Percentiles rank a stretch among this genome's conserved stretches.
phyloP scores from a whole-genome alignment of 306 rosid genomes.

The Purshia tridentata region DNA sequence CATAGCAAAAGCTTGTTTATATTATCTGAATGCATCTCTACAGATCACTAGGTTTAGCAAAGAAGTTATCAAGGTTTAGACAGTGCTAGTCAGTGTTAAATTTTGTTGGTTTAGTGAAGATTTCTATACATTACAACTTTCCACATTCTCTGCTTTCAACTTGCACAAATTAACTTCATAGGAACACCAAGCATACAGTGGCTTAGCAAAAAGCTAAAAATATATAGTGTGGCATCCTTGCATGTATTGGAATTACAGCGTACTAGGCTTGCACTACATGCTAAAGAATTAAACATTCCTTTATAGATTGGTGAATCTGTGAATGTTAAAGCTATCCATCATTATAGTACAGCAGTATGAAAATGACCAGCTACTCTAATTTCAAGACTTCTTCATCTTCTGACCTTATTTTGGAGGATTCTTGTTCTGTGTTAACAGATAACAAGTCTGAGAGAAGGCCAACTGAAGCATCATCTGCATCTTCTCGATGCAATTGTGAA shows the following conservation, averaged over 20 bases:
- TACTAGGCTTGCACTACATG: background rate
- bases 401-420: slow-evolving; percentile 27
- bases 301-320: background rate
- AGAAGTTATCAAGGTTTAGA: too few relatives aligned
- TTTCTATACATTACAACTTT: too few relatives aligned
- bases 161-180: background rate
- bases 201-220: background rate
- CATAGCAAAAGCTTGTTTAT: too few relatives aligned
- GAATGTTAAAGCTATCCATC: background rate
- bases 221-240: background rate
- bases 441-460: slow-evolving; percentile 46
- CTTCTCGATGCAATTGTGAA: slow-evolving; percentile 33
- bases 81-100: too few relatives aligned
- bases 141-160: too few relatives aligned
- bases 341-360: background rate
- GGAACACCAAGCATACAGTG: background rate
- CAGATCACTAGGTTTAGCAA: too few relatives aligned
- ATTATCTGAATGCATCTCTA: too few relatives aligned
- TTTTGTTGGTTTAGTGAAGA: too few relatives aligned
- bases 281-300: slow-evolving; percentile 3
- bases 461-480: slow-evolving; percentile 37
- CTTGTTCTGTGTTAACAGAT: slow-evolving; percentile 33
- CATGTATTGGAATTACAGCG: background rate
- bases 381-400: slow-evolving; percentile 39
- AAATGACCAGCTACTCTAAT: slow-evolving; percentile 21